Percentiles rank a stretch among this genome's conserved stretches.
Conservation (phyloP, 345 rosid genomes). For the Raphanus raphanistrum region DNA sequence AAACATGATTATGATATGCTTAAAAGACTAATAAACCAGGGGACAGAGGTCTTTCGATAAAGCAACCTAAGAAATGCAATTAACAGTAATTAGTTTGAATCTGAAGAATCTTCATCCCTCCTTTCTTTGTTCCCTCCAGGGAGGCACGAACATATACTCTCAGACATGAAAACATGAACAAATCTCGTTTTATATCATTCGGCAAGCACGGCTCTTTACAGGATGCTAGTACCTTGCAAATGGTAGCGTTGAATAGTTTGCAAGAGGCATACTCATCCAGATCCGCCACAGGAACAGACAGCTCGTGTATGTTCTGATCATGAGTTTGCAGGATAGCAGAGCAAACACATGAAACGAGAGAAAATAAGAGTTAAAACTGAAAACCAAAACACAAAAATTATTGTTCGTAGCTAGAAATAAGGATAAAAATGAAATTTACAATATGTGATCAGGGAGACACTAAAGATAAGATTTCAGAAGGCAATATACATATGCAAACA, state of each 20-base stretch:
- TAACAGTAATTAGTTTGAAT: constrained; percentile 13
- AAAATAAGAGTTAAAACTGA: background rate
- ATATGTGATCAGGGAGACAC: background rate
- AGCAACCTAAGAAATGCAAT: constrained; percentile 57
- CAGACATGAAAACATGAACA: background rate
- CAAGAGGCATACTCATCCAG: constrained; percentile 43
- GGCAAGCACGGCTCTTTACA: constrained; percentile 14
- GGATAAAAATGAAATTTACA: background rate
- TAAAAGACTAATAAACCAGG: no score
- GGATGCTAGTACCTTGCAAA: constrained; percentile 53
- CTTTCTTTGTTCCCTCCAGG: constrained; percentile 1
- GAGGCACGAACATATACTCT: background rate
- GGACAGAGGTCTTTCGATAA: constrained; percentile 85
- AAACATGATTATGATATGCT: no score
- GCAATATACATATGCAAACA: background rate
- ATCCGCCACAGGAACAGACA: constrained; percentile 47
- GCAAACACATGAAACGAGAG: constrained; percentile 15
- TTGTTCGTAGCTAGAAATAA: background rate
- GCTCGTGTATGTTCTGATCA: constrained; percentile 72
- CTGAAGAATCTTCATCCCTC: constrained; percentile 3
- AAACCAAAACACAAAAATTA: background rate
- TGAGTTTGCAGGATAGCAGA: constrained; percentile 25
- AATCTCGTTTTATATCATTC: background rate
- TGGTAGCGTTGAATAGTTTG: constrained; percentile 57
- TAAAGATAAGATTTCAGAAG: background rate